Evolutionary conservation across 2,329 filamentous ascomycete species (phyloP).

Genomic region (Sporothrix mexicana): DNA sequence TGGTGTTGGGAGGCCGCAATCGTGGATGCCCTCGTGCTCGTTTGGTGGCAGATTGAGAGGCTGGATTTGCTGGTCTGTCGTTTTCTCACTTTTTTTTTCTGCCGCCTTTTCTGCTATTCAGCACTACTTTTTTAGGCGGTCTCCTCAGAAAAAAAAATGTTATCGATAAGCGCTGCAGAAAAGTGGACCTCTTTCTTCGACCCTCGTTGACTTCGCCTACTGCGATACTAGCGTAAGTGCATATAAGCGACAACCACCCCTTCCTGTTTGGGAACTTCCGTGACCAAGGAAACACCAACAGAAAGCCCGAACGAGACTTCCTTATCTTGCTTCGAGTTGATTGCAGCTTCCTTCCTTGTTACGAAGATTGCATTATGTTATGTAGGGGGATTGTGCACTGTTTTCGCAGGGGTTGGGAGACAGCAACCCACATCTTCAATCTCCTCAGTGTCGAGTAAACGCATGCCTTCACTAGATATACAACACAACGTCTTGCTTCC

Average conservation of each 20-base stretch:
- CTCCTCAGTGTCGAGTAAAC: no score
- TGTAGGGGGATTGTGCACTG: background rate
- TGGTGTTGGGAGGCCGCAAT: background rate
- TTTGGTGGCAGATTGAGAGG: background rate
- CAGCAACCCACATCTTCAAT: no score
- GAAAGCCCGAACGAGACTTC: background rate
- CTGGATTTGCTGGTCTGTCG: background rate
- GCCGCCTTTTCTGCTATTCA: constrained; percentile 9
- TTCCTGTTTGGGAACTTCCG: background rate
- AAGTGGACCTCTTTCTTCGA: background rate
- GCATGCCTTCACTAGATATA: no score
- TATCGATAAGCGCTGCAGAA: constrained; percentile 27
- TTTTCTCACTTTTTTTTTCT: constrained; percentile 24
- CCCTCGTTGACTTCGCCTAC: background rate
- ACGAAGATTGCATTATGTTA: no score
- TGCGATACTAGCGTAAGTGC: background rate
- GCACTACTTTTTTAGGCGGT: constrained; percentile 29
- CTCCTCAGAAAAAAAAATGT: constrained; percentile 15
- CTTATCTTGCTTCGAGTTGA: background rate
- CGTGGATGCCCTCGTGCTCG: background rate
- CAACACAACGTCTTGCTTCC: no score
- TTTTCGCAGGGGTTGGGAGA: background rate
- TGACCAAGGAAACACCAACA: background rate
- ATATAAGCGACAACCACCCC: constrained; percentile 6
- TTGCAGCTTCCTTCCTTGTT: no score